phyloP scores from a whole-genome alignment of 148 eudicot species.

The Vaccinium vitisidaea region DNA sequence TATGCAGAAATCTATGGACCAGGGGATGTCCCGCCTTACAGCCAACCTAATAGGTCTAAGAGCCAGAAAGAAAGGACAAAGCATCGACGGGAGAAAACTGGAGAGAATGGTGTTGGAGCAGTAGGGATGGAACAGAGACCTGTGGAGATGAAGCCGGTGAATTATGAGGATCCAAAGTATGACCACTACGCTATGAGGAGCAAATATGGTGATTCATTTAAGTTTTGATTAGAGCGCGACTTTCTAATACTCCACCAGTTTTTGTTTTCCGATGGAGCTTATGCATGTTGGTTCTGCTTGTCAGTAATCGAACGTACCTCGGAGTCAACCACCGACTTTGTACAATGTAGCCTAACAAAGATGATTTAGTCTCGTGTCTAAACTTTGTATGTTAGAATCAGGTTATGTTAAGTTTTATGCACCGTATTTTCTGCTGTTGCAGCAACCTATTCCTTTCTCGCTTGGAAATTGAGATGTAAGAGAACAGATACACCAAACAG shows the following conservation, averaged over 20 bases:
- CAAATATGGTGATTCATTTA: conserved; percentile 63
- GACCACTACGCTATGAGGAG: conserved; percentile 58
- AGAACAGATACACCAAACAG: too few species aligned
- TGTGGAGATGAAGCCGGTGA: conserved; percentile 43
- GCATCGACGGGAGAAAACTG: conserved; percentile 78
- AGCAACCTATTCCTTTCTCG: background rate
- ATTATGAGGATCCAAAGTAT: conserved; percentile 52
- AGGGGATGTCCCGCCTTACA: conserved; percentile 44
- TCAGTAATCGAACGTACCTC: background rate
- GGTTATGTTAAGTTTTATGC: background rate
- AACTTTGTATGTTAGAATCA: background rate
- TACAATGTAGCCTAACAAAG: background rate
- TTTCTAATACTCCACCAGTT: background rate
- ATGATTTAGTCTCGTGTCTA: background rate
- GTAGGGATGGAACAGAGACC: conserved; percentile 46
- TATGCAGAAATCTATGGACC: conserved; percentile 79
- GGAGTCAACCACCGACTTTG: background rate
- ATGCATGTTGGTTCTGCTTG: background rate
- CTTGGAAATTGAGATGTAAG: too few species aligned
- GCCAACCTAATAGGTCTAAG: conserved; percentile 54
- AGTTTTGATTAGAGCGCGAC: conserved; percentile 36
- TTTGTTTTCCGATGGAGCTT: background rate
- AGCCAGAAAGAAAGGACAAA: conserved; percentile 77
- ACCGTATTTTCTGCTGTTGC: background rate
- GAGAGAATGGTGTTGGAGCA: conserved; percentile 46